phyloP scores from a whole-genome alignment of 306 rosid species.

The Herpetospermum pedunculosum region DNA sequence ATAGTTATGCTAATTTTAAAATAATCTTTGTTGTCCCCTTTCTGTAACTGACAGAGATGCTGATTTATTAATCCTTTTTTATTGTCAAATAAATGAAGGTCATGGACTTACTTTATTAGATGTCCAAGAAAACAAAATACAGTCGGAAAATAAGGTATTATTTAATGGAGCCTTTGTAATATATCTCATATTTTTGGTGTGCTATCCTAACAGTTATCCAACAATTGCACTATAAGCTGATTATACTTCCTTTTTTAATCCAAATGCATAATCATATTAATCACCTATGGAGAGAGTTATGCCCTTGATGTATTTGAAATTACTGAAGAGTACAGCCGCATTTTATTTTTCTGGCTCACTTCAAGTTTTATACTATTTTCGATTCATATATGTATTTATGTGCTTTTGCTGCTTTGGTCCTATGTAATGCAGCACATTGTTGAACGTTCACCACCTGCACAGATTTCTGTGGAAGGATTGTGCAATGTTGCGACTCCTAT shows the following conservation, averaged over 20 bases:
- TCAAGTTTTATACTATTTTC: not conserved
- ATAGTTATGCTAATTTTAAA: not conserved
- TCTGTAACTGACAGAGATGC: slow-evolving; percentile 12
- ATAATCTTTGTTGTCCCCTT: not conserved
- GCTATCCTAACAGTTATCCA: not conserved
- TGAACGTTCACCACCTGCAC: slow-evolving; percentile 20
- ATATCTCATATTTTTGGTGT: not conserved
- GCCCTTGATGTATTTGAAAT: not conserved
- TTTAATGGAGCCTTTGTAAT: not conserved
- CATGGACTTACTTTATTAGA: slow-evolving; percentile 17
- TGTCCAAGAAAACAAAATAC: slow-evolving; percentile 17
- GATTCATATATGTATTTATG: not conserved
- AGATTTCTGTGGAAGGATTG: slow-evolving; percentile 29
- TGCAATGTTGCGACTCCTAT: slow-evolving; percentile 7
- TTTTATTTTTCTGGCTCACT: not conserved
- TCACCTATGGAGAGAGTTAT: not conserved
- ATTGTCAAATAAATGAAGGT: slow-evolving; percentile 13
- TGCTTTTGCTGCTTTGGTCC: not conserved
- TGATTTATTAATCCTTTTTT: slow-evolving; percentile 19
- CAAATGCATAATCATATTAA: not conserved
- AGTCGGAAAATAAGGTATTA: slow-evolving; percentile 36
- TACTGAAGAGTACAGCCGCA: not conserved
- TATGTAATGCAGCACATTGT: slow-evolving; percentile 27
- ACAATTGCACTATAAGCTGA: not conserved
- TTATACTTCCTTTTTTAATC: not conserved